Evolutionary conservation across 2,329 filamentous ascomycete species (phyloP).

Genomic region (Saccharata proteae): DNA sequence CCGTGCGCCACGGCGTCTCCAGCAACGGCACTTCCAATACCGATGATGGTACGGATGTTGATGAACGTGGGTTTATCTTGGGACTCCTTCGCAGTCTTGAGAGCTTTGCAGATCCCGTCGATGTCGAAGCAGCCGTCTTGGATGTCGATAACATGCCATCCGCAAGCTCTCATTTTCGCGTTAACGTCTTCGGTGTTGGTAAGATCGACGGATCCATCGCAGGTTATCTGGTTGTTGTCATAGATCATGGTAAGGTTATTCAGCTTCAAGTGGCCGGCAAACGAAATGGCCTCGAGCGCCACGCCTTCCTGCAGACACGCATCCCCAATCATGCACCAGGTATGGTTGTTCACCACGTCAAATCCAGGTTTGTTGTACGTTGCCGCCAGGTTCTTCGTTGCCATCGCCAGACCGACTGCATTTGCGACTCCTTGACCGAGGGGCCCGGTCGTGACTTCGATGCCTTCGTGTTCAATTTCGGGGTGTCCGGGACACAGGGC

Average conservation of each 20-base stretch:
- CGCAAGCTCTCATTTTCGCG: constrained; percentile 44
- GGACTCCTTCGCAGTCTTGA: constrained; percentile 32
- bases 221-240: constrained; percentile 50
- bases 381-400: constrained; percentile 43
- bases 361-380: constrained; percentile 40
- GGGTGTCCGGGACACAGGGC: constrained; percentile 44
- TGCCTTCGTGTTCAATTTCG: constrained; percentile 45
- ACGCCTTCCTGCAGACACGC: constrained; percentile 49
- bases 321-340: constrained; percentile 47
- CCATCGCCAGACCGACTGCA: constrained; percentile 47
- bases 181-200: constrained; percentile 46
- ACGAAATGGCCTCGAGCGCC: constrained; percentile 42
- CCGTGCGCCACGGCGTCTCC: constrained; percentile 45
- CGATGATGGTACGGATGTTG: constrained; percentile 47
- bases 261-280: constrained; percentile 44
- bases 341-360: constrained; percentile 39
- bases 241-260: constrained; percentile 48
- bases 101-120: constrained; percentile 33
- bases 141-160: constrained; percentile 45
- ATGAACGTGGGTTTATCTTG: constrained; percentile 44
- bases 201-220: constrained; percentile 44
- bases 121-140: constrained; percentile 42
- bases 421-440: constrained; percentile 50
- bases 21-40: constrained; percentile 35
- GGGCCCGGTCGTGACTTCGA: constrained; percentile 49